Base-by-base conservation (phyloP, 768 basidiomycete genomes). In the Termitomyces sp. region DNA sequence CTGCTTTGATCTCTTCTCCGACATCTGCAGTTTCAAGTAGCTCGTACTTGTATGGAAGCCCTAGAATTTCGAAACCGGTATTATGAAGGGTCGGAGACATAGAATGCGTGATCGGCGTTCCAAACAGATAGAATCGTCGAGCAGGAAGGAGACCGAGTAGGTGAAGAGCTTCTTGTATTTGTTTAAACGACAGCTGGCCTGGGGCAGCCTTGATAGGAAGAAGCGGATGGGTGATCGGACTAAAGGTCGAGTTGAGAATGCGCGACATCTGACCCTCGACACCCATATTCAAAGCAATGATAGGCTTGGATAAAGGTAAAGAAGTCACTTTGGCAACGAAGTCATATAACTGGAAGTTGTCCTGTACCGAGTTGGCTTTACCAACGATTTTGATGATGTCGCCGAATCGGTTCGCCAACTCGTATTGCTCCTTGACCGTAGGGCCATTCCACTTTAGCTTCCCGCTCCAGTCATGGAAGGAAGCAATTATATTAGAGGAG, bases 211-310 rank as follows among this genome's bases (percentile, higher is more conserved):
- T 86, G 59, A 78, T 80, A 0, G 94, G 94, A n/a, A 96, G 82
- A 5, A 88, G 77, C 0, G 92, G 87, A 72, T 98, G 97, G 0
- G 95, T 92, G 48, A 98, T 86, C 14, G 96, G 96, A 42, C 88
- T 95, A 67, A 99, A 85, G 9, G 88, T 89, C 6, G 80, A 74
- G 74, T 96, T 96, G 61, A 97, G 79, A 56, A 98, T 83, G 34
- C 97, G 84, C 4, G 95, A 95, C 69, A 98, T 81, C 72, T 98
- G 96, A 12, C 97, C 97, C 52, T 86, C 83, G 17, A 80, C 69
- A 17, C 94, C 94, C 88, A 96, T 96, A 75, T 98, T 98, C 77
- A 98, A 89, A 5, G 95, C 94, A 60, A 99, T 86, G 68, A 98
- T 80, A 2, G 95, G 96, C 69, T 93, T 96, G 12, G 84, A 73